These are phyloP conservation scores for Amphichorda felina DNA, from an alignment of 2,329 filamentous ascomycete species.

Conservation along the genomic window DNA sequence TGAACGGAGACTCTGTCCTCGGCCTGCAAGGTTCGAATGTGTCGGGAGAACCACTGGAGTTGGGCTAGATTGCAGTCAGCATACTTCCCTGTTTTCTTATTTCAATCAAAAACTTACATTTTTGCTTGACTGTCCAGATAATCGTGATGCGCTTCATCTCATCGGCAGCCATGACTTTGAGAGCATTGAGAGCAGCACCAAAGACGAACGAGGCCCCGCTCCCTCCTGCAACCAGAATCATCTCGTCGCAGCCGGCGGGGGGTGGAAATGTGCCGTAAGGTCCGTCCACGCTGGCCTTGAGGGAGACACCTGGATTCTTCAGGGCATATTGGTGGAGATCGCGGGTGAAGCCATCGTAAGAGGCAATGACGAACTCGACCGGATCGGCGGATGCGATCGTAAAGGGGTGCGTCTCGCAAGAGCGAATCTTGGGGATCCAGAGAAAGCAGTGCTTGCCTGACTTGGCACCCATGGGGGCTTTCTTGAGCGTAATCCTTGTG, in stretches of 20 bases:
- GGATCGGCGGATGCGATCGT: slow-evolving; percentile 42
- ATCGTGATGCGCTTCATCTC: slow-evolving; percentile 19
- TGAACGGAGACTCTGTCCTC: slow-evolving; percentile 16
- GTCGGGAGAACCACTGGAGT: slow-evolving; percentile 23
- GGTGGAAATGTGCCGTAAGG: slow-evolving; percentile 46
- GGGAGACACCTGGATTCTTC: slow-evolving; percentile 31
- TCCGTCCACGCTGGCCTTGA: slow-evolving; percentile 43
- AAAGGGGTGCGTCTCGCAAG: slow-evolving; percentile 50
- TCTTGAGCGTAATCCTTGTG: slow-evolving; percentile 40
- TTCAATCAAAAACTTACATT: slow-evolving; percentile 14
- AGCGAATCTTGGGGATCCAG: slow-evolving; percentile 47
- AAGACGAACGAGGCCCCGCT: slow-evolving; percentile 47
- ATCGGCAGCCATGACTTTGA: slow-evolving; percentile 12
- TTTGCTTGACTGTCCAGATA: slow-evolving; percentile 25
- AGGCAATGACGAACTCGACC: slow-evolving; percentile 45
- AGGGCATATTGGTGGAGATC: slow-evolving; percentile 39
- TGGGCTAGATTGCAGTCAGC: slow-evolving; percentile 12
- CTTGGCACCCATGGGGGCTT: slow-evolving; percentile 30
- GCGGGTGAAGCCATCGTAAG: slow-evolving; percentile 46
- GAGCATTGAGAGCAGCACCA: slow-evolving; percentile 23
- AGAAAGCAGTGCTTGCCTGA: slow-evolving; percentile 53
- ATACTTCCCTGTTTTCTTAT: background rate
- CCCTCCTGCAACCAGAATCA: slow-evolving; percentile 48
- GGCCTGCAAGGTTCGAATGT: slow-evolving; percentile 17
- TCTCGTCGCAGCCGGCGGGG: slow-evolving; percentile 37